Conservation (phyloP, 345 rosid genomes). For the Mangifera indica region DNA sequence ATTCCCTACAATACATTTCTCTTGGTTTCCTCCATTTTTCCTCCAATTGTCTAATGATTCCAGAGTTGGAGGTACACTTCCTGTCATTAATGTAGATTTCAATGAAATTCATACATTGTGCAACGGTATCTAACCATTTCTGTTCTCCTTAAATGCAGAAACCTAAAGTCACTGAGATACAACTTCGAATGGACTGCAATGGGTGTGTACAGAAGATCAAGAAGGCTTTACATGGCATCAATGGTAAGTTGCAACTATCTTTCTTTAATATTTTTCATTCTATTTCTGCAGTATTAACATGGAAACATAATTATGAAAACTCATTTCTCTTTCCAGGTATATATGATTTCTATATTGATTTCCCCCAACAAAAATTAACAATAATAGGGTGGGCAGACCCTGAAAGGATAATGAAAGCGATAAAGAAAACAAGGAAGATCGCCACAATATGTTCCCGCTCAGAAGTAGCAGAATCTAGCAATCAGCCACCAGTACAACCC, state of each 20-base stretch:
- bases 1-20: conserved; percentile 9
- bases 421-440: conserved; percentile 60
- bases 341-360: conserved; percentile 52
- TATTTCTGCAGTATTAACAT: background rate
- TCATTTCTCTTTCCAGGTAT: conserved; percentile 40
- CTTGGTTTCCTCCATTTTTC: conserved; percentile 23
- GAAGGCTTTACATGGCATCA: conserved; percentile 58
- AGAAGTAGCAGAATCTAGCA: conserved; percentile 40
- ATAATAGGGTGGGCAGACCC: conserved; percentile 73
- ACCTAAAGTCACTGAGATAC: conserved; percentile 58
- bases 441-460: conserved; percentile 54
- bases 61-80: conserved; percentile 42
- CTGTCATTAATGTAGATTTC: background rate
- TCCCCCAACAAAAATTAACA: conserved; percentile 64
- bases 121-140: conserved; percentile 9
- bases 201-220: conserved; percentile 81
- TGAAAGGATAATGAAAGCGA: conserved; percentile 53
- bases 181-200: conserved; percentile 76
- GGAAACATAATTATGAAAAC: background rate
- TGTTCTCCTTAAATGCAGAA: conserved; percentile 34
- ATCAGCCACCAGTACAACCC: conserved; percentile 31
- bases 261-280: background rate
- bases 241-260: conserved; percentile 35
- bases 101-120: background rate
- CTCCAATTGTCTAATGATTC: conserved; percentile 36